A percentile compares a stretch with the other conserved stretches of the same genome.
Evolutionary conservation across 768 basidiomycete genomes (phyloP).

Genomic region (Lactarius trivialis): DNA sequence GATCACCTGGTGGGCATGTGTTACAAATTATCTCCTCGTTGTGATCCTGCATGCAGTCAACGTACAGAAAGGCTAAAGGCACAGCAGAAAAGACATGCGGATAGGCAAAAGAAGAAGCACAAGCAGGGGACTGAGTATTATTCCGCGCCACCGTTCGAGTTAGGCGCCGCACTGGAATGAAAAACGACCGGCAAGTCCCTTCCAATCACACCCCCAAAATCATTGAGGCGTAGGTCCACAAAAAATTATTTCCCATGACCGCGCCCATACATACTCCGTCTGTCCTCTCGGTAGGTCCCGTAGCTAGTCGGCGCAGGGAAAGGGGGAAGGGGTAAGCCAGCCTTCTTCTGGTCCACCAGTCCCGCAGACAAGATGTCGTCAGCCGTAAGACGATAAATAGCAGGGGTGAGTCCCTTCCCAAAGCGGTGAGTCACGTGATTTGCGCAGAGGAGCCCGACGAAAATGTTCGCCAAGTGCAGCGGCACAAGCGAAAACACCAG

Average conservation of each 20-base stretch:
- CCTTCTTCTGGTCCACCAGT: neutral
- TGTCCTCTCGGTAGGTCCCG: constrained; percentile 15
- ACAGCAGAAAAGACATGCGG: neutral
- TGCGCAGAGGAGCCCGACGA: constrained; percentile 54
- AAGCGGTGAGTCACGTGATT: constrained; percentile 60
- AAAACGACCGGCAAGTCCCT: neutral
- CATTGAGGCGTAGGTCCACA: neutral
- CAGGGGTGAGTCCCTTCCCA: constrained; percentile 59
- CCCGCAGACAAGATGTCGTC: constrained; percentile 34
- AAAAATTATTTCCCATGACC: neutral
- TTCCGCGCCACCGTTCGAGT: neutral
- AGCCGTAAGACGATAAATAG: constrained; percentile 47
- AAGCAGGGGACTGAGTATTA: neutral
- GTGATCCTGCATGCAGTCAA: neutral
- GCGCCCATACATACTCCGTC: neutral
- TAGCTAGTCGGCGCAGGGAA: constrained; percentile 1
- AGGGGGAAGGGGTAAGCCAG: neutral
- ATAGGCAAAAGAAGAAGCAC: neutral
- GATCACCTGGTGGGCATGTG: neutral
- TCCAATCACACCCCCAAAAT: neutral
- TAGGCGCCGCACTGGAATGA: neutral
- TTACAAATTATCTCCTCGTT: neutral
- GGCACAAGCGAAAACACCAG: constrained; percentile 51
- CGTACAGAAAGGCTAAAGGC: neutral
- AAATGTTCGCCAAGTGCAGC: constrained; percentile 53